phyloP scores from a whole-genome alignment of 2,329 filamentous ascomycete genomes.

The Penicillium brevicompactum region DNA sequence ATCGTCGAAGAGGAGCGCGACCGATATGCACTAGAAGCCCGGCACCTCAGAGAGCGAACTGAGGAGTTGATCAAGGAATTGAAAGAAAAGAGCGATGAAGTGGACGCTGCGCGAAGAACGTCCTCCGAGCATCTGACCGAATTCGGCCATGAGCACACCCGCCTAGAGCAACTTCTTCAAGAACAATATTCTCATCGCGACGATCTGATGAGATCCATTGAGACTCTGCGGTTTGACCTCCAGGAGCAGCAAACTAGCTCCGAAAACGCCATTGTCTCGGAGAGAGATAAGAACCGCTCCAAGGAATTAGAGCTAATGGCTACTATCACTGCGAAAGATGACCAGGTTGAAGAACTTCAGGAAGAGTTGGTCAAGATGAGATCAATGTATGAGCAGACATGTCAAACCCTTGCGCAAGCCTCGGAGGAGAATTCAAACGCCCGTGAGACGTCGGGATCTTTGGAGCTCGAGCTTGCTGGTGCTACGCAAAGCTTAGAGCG shows the following conservation, averaged over 20 bases:
- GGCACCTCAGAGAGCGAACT: constrained; percentile 37
- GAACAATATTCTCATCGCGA: constrained; percentile 41
- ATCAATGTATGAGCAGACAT: constrained; percentile 24
- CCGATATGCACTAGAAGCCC: constrained; percentile 37
- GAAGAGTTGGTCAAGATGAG: constrained; percentile 33
- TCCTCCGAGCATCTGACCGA: constrained; percentile 38
- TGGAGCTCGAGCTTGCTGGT: constrained; percentile 29
- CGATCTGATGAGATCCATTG: constrained; percentile 36
- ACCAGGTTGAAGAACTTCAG: constrained; percentile 46
- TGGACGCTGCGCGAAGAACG: constrained; percentile 42
- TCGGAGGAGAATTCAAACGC: constrained; percentile 27
- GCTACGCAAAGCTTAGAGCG: constrained; percentile 26
- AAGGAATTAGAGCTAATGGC: constrained; percentile 48
- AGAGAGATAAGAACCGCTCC: constrained; percentile 33
- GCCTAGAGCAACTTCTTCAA: constrained; percentile 40
- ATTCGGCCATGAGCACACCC: constrained; percentile 44
- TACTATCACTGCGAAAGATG: constrained; percentile 47
- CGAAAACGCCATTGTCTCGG: constrained; percentile 28
- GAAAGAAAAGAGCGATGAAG: constrained; percentile 30
- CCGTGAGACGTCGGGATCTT: constrained; percentile 20
- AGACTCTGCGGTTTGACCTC: constrained; percentile 40
- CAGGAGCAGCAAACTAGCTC: constrained; percentile 37
- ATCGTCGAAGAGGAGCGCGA: constrained; percentile 39
- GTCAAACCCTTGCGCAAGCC: constrained; percentile 21
- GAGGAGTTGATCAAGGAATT: constrained; percentile 31